These are phyloP conservation scores for Tetracladium maxilliforme DNA, from an alignment of 2,329 filamentous ascomycete genomes.

Conservation along the genomic window DNA sequence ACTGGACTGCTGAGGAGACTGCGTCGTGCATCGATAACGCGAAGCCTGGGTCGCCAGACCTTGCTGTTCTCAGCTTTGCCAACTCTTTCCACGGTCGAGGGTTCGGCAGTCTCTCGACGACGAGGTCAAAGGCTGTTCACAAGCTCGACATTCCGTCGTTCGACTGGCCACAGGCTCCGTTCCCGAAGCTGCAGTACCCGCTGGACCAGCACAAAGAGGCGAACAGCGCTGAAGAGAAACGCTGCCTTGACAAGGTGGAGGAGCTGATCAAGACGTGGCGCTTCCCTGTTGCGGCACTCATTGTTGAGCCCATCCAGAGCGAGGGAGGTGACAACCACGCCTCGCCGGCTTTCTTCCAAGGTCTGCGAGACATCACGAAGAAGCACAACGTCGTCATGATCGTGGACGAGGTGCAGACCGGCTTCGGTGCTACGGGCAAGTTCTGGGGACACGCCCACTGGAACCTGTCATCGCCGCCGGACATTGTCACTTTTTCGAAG, in stretches of 20 bases:
- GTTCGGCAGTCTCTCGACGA: conserved; percentile 65
- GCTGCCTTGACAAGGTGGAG: conserved; percentile 62
- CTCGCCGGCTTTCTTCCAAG: conserved; percentile 63
- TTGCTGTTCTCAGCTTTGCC: conserved; percentile 69
- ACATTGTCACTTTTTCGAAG: conserved; percentile 83
- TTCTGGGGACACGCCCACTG: conserved; percentile 86
- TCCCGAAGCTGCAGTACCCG: conserved; percentile 66
- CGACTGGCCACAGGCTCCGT: conserved; percentile 74
- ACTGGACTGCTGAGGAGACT: conserved; percentile 59
- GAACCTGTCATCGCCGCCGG: conserved; percentile 55
- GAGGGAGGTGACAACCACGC: conserved; percentile 79
- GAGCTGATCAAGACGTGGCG: conserved; percentile 50
- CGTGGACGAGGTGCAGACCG: conserved; percentile 75
- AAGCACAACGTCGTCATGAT: conserved; percentile 60
- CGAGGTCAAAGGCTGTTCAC: conserved; percentile 70
- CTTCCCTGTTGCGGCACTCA: conserved; percentile 56
- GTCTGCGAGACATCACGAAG: conserved; percentile 56
- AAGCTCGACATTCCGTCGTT: conserved; percentile 82
- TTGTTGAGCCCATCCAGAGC: conserved; percentile 70
- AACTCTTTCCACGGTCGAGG: conserved; percentile 69
- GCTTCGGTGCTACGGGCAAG: conserved; percentile 71
- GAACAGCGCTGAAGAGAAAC: conserved; percentile 57
- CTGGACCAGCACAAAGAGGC: conserved; percentile 54
- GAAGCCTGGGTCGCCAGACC: conserved; percentile 54
- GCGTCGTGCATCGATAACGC: conserved; percentile 56